phyloP scores from a whole-genome alignment of 345 rosid species.

The Hibiscus tridactylites region DNA sequence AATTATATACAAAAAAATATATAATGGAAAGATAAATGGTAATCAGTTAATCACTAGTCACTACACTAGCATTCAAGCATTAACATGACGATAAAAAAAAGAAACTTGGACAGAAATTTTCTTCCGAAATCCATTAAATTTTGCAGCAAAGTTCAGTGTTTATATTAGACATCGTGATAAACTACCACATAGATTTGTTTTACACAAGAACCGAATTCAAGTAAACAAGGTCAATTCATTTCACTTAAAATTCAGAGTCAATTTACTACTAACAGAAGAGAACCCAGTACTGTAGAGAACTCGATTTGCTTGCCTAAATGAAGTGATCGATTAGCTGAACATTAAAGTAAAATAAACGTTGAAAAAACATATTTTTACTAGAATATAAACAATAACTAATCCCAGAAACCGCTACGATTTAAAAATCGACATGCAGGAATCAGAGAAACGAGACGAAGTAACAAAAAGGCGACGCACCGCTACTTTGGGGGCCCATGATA shows the following conservation, averaged over 20 bases:
- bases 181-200: neutral
- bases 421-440: neutral
- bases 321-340: neutral
- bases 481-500: conserved; percentile 82
- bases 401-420: neutral
- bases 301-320: neutral
- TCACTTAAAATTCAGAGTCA: conserved; percentile 2
- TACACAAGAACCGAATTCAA: neutral
- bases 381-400: neutral
- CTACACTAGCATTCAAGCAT: neutral
- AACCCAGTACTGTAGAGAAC: neutral
- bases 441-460: neutral
- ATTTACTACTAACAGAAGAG: neutral
- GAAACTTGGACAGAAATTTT: neutral
- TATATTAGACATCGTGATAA: neutral
- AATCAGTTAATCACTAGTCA: neutral
- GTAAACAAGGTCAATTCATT: neutral
- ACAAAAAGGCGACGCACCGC: conserved; percentile 32
- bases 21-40: neutral
- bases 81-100: neutral
- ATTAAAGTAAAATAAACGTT: neutral
- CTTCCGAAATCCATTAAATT: neutral
- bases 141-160: neutral
- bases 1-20: neutral
- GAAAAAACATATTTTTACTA: neutral